Base-by-base conservation (phyloP, 805 yeast genomes). In the Yarrowia sp. region DNA sequence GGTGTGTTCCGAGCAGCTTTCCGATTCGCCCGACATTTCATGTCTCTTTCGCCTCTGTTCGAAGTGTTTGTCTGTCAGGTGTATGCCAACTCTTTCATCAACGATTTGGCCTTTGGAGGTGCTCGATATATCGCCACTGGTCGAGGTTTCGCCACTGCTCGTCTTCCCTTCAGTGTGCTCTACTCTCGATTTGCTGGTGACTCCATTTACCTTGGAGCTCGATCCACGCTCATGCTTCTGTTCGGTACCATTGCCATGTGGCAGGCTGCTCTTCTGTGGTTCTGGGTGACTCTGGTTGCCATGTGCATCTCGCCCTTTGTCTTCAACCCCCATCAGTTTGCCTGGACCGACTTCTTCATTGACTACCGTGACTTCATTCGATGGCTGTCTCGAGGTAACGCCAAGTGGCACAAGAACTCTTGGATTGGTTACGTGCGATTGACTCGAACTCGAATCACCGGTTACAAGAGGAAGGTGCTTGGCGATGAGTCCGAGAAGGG, bases 261-360 rank as follows among this genome's bases (percentile, higher is more conserved):
- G 98, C 96, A 91, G 81, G 89, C 97, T 32, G 91, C 98, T 52
- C 83, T 95, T 74, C 80, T 94, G 72, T 95, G 98, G 97, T 95
- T 95, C 87, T 95, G 98, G 98, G 89, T 95, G 70, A 89, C 97
- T 19, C 82, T 92, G 74, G 84, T 92, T 59, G 91, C 98, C 3
- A 84, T 95, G 81, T 85, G 92, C 81, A 86, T 92, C 74, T 89
- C 98, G 61, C 99, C 99, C 75, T 92, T 94, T 79, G 77, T 95
- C 71, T 95, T 92, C 87, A 95, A 95, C 82, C 99, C 99, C 59
- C 98, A 94, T 82, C 98, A 95, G 83, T 95, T 93, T 80, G 87
- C 97, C 65, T 89, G 96, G 93, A 90, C 89, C 78, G 98, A 93
- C 81, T 94, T 90, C 86, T 92, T 94, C 81, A 87, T 94, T 78